A percentile compares a stretch with the other conserved stretches of the same genome.
Conservation (phyloP, 2,329 filamentous ascomycete genomes). For the Colletotrichum karsti region DNA sequence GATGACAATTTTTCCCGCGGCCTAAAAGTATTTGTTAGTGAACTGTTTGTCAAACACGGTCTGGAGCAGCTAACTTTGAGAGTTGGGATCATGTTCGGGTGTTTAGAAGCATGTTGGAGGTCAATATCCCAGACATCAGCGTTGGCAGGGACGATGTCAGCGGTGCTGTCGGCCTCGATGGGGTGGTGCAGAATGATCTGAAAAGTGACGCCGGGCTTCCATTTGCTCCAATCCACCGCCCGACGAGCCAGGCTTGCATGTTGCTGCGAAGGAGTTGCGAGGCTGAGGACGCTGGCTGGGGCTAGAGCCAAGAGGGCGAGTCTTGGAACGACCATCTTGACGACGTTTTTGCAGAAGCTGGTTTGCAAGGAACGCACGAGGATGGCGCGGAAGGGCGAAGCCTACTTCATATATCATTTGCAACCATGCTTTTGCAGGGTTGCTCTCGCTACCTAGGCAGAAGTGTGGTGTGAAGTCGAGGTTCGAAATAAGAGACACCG, state of each 20-base stretch:
- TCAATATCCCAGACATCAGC: slow-evolving; percentile 42
- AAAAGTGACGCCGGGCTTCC: slow-evolving; percentile 40
- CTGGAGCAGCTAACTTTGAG: slow-evolving; percentile 34
- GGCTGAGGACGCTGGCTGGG: slow-evolving; percentile 4
- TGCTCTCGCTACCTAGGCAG: not conserved
- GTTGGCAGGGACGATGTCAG: slow-evolving; percentile 35
- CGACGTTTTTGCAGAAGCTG: not conserved
- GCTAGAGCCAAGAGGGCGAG: slow-evolving; percentile 3
- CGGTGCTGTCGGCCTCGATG: slow-evolving; percentile 35
- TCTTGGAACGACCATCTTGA: not conserved
- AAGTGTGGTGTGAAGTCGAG: not conserved
- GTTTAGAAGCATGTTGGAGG: slow-evolving; percentile 36
- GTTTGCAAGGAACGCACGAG: too few relatives aligned
- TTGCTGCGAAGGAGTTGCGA: not conserved
- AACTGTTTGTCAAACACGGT: too few relatives aligned
- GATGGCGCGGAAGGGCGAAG: too few relatives aligned
- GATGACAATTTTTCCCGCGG: slow-evolving; percentile 39
- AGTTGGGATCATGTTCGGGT: slow-evolving; percentile 36
- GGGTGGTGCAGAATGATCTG: slow-evolving; percentile 41
- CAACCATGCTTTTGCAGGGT: too few relatives aligned
- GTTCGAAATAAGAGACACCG: not conserved
- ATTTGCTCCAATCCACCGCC: slow-evolving; percentile 28
- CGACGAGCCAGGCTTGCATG: not conserved
- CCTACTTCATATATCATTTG: too few relatives aligned
- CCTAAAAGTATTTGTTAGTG: not conserved